Evolutionary conservation across 352 stramenopile species (phyloP), one percentile per base, ranked within the genome.

Genomic region (Pythium brachiatum): DNA sequence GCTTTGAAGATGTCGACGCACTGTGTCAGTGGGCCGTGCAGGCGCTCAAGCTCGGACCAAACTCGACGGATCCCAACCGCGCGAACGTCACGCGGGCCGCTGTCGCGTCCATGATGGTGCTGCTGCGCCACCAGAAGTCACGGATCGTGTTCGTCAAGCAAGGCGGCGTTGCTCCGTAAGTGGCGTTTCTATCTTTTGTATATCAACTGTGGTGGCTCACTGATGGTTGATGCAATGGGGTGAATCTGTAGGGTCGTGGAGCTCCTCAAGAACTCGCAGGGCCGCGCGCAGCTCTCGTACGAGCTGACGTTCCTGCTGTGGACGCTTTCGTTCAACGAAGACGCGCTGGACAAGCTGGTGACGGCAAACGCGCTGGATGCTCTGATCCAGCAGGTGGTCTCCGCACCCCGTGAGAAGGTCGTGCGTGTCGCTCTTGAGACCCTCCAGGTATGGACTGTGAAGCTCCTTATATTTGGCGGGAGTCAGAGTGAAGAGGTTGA

Each of bases 231-330:
- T 23, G 50, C 26, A 69, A 39, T 46, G 64, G n/a, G 25, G 31
- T 47, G 31, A 2, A 25, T 39, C 3, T 18, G 2, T 59, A 89
- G 70, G 21, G 74, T 90, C 15, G 83, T 89, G 20, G 81, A 95
- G 39, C 60, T 95, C 56, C 69, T 95, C 32, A 80, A 88, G 69
- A 84, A 76, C 60, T 86, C 79, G 34, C 84, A 95, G 60, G 87
- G 84, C 60, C 82, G 84, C 31, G 91, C 97, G 8, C 97, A 99
- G 76, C 87, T 98, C 39, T 78, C 97, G 5, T 99, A 99, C 73
- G 96, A 98, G 88, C 82, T 99, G 39, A 89, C 78, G 55, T 99
- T 99, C 68, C 98, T 96, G 62, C 73, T 99, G 26, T 99, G 97
- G 97, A 97, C 94, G 36, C 75, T 99, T 59, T 97, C 94, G 21